Evolutionary conservation across 176 grass and related monocot genomes (phyloP), one percentile per base, ranked within the genome.

Genomic region (Avena sativa): DNA sequence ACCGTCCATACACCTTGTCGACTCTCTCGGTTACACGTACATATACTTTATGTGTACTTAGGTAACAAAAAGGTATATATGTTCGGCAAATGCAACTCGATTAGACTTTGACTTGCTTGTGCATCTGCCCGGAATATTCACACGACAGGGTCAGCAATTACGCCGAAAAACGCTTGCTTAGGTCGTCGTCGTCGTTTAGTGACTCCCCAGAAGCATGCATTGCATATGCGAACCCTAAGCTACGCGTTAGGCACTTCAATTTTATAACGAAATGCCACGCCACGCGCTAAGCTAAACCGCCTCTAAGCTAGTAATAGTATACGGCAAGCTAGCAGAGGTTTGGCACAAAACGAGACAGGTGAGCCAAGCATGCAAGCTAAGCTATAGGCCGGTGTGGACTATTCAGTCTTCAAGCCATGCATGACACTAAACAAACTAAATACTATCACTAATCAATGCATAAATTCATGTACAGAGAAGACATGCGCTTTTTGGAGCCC

Each of bases 71-170:
- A 57, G 16, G 55, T 57, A 53, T n/a, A n/a, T n/a, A 23, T 58
- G 79, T 77, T 69, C 46, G 76, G 83, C 28, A 52, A 71, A 43
- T 72, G 81, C 55, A 79, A 63, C 65, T 46, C 44, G 26, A 17
- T 75, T 75, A 51, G 46, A 75, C 72, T 28, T 28, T 85, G 82
- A 83, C 88, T 74, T 79, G 12, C 19, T 13, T 17, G 60, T 61
- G 87, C 67, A 80, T 80, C 66, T 61, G 20, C 75, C 3, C 0
- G 32, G 87, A 74, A 80, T 80, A 89, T 89, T 55, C 82, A 65
- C 58, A n/a, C 58, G 1, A 49, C 30, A 43, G 17, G 66, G 50
- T 59, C n/a, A 53, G 82, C 62, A 80, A 26, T 52, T 80, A 50
- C 66, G n/a, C 12, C 19, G 32, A 46, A 85, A 85, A 66, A 32